Base-by-base conservation (phyloP, 192 early-diverging fungal genomes). In the Phlyctochytrium bullatum region DNA sequence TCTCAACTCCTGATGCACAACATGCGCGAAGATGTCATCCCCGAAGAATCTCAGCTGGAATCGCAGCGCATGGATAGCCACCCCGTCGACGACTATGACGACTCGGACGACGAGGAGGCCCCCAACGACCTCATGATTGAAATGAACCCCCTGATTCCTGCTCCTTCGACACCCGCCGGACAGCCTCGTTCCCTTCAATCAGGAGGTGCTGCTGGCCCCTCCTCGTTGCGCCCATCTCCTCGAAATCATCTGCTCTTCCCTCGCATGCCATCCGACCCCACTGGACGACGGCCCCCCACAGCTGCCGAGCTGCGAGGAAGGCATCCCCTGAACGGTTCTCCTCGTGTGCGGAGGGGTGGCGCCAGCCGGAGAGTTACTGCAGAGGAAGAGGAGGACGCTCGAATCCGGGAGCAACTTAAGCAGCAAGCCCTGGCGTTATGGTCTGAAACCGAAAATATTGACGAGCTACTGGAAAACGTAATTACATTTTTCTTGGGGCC, bases 371-470 rank as follows among this genome's bases (percentile, higher is more conserved):
- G 16, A 16, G 32, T 33, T 24, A 20, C 69, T 52, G 29, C 35
- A 24, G 3, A 65, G 34, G n/a, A 64, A 59, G 25, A 69, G 62
- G 52, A 50, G 65, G 54, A 16, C 24, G 20, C 62, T 36, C 24
- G 34, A 52, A 34, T 34, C 30, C 28, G 2, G 23, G 24, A 25
- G 27, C 56, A 14, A 2, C 59, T 33, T 59, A 72, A 52, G 61
- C 52, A 10, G 59, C 60, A 34, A 90, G 92, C 61, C 73, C 87
- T 20, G 90, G 92, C 20, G 73, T 91, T 73, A 85, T 83, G 78
- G 81, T 88, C 54, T 95, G 96, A 93, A 84, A 87, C 90, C 14
- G 86, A 88, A 64, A 92, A 94, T 68, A 71, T 93, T 71, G 96
- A 98, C 76, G 80, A 86, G 36, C 93, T 96, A 36, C 64, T 84